These are phyloP conservation scores for Cladosporium halotolerans DNA, from an alignment of 2,329 filamentous ascomycete genomes.

Conservation along the genomic window DNA sequence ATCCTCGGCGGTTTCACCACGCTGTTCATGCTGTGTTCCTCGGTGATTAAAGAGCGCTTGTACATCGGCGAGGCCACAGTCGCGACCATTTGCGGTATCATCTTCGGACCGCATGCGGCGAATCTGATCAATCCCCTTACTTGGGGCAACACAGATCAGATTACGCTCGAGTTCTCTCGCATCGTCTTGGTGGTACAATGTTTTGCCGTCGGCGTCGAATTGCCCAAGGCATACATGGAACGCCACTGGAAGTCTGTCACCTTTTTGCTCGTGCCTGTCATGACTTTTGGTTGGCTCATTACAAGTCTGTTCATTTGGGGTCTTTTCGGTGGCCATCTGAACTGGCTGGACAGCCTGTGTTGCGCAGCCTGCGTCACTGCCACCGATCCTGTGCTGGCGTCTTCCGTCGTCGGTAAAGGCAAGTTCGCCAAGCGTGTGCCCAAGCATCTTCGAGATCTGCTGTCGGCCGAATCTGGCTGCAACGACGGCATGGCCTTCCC, in stretches of 20 bases:
- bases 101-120: conserved; percentile 80
- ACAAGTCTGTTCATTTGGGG: conserved; percentile 94
- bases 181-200: conserved; percentile 88
- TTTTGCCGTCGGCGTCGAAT: conserved; percentile 83
- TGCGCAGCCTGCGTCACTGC: conserved; percentile 92
- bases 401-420: conserved; percentile 95
- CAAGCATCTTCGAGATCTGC: conserved; percentile 89
- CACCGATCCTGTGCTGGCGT: conserved; percentile 92
- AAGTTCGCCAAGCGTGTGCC: conserved; percentile 97
- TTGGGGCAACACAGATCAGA: conserved; percentile 80
- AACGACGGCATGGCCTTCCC: conserved; percentile 99
- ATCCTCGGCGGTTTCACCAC: conserved; percentile 96
- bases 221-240: conserved; percentile 95
- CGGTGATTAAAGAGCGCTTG: conserved; percentile 94
- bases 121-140: conserved; percentile 67
- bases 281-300: conserved; percentile 92
- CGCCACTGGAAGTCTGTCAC: conserved; percentile 91
- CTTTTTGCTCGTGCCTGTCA: conserved; percentile 84
- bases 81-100: conserved; percentile 78
- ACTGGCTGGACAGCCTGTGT: conserved; percentile 84
- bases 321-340: conserved; percentile 65
- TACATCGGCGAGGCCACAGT: conserved; percentile 99
- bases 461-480: conserved; percentile 95
- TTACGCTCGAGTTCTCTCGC: conserved; percentile 83
- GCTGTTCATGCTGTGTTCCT: conserved; percentile 96